A percentile compares a stretch with the other conserved stretches of the same genome.
phyloP scores from a whole-genome alignment of 192 early-diverging fungal species.

The Anaeromyces robustus region DNA sequence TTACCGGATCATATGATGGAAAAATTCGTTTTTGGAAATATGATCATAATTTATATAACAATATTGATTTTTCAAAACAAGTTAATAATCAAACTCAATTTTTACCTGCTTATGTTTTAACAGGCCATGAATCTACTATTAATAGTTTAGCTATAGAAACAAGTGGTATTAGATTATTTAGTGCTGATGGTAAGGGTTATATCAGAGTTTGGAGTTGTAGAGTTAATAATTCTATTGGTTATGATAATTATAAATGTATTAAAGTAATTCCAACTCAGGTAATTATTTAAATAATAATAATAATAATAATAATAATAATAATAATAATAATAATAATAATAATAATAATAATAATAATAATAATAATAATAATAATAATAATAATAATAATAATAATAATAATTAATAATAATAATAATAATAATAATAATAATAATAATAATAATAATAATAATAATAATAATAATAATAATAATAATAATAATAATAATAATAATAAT shows the following conservation, averaged over 20 bases:
- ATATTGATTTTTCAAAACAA: not conserved
- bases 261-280: not conserved
- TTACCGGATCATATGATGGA: slow-evolving; percentile 20
- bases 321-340: no score
- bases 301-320: no score
- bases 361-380: no score
- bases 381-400: no score
- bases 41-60: not conserved
- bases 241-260: not conserved
- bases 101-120: slow-evolving; percentile 7
- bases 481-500: no score
- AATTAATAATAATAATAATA: no score
- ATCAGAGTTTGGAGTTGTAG: slow-evolving; percentile 22
- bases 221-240: not conserved
- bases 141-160: slow-evolving; percentile 19
- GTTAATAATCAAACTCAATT: not conserved
- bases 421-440: no score
- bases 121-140: slow-evolving; percentile 14
- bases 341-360: no score
- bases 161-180: slow-evolving; percentile 18
- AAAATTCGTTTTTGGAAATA: slow-evolving; percentile 16
- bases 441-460: no score
- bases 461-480: no score
- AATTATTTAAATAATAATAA: not conserved
- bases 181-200: slow-evolving; percentile 17